Evolutionary conservation across 345 rosid genomes (phyloP), one percentile per base, ranked within the genome.

Genomic region (Ceriops zippeliana): DNA sequence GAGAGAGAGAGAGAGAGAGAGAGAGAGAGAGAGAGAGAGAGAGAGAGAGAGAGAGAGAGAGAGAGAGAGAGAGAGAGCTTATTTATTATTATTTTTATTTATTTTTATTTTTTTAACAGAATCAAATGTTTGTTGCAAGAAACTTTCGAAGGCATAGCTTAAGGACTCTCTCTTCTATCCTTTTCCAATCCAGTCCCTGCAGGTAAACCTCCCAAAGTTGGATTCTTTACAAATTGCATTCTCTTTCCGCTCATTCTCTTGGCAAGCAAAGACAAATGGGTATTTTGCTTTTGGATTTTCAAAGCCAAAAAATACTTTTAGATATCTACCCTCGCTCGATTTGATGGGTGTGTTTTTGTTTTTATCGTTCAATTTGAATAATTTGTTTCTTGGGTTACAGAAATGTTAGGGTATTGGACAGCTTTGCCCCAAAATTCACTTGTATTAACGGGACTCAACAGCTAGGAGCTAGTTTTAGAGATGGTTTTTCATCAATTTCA

Each of bases 41-140:
- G 64, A 35, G 54, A 52, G 17, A n/a, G 17, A 24, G 64, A 35
- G 54, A 52, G 17, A n/a, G 17, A 24, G 56, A n/a, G n/a, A n/a
- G n/a, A n/a, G n/a, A n/a, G n/a, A 19, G 62, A 64, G 20, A 1
- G 32, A 22, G 21, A 42, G 49, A 13, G 17, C 4, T 13, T 3
- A 0, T 13, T 24, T 11, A 42, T 32, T 32, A 6, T 0, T 32
- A 42, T 24, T 11, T 58, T 32, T 32, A 6, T 0, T 32, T 32
- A 6, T 34, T 6, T 0, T 34, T 6, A 0, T 32, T 32, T 0
- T 34, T 34, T 34, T 1, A 34, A 11, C n/a, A 5, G 8, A 65
- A 34, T 26, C 66, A 63, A 75, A 92, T 92, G 97, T 86, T 89
- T 66, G 83, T 82, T 42, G 69, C 83, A 28, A 83, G 91, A 76